Evolutionary conservation across 2,329 filamentous ascomycete species (phyloP), one percentile per base, ranked within the genome.

Genomic region (Neofusicoccum sp.): DNA sequence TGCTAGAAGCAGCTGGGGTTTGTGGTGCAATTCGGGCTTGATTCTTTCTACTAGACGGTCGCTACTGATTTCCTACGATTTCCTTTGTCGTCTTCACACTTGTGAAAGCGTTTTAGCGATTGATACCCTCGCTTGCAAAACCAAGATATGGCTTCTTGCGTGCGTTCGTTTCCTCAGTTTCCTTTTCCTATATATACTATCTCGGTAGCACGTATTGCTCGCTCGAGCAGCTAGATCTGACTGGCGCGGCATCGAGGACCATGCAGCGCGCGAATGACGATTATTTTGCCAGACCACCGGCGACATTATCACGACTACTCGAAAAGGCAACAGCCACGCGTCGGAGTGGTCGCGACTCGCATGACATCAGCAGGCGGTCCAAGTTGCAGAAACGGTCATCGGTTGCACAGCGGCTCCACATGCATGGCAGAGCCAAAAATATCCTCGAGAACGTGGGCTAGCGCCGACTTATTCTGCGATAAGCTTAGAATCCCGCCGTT

Each of bases 111-210:
- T 56, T 56, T 36, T 20, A 56, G 51, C 49, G 49, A 54, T 54
- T 54, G 49, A 54, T 54, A 54, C 49, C 49, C 49, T 54, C 49
- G 49, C 49, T 56, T 33, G 20, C 38, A 24, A 40, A 41, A 56
- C 51, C 51, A 56, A 43, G 51, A 56, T 56, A 56, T 56, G 36
- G 38, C 51, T 56, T 54, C 49, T 41, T 56, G 51, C 36, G 33
- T 56, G 51, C 51, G 43, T 56, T 56, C 51, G 51, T 56, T 56
- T 56, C n/a, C n/a, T 28, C 14, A 24, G 14, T 51, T 31, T 31
- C n/a, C 24, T 20, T 14, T 43, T 54, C 31, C 8, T 56, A 56
- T 56, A 56, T 56, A 56, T 56, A 54, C 24, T 12, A 40, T 43
- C 38, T 43, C 38, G 51, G 51, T 56, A 56, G 51, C 36, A 56